Conservation (phyloP, 768 basidiomycete species). For the Podaxis sp. region DNA sequence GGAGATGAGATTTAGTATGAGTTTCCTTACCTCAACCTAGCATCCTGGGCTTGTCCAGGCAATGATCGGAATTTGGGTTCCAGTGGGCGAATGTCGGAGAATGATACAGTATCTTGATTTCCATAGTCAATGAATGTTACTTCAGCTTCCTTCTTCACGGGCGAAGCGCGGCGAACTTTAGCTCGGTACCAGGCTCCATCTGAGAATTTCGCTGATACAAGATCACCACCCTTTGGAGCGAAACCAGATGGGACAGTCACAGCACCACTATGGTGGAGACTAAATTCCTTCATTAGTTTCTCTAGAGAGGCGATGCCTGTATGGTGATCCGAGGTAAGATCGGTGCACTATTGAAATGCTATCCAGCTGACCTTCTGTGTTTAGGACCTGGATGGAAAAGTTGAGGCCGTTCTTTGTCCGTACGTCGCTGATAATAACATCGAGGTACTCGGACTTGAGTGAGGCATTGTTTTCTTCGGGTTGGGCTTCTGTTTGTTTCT, state of each 20-base stretch:
- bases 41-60: constrained; percentile 93
- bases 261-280: constrained; percentile 75
- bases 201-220: constrained; percentile 94
- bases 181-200: constrained; percentile 97
- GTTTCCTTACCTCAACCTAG: constrained; percentile 70
- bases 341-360: neutral
- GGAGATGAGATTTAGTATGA: neutral
- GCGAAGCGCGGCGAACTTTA: constrained; percentile 81
- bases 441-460: constrained; percentile 83
- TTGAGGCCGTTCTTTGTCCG: constrained; percentile 69
- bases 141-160: constrained; percentile 90
- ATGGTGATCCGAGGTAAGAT: constrained; percentile 4
- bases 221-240: constrained; percentile 79
- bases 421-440: constrained; percentile 90
- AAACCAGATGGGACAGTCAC: constrained; percentile 63
- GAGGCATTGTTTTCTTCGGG: constrained; percentile 46
- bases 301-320: constrained; percentile 89
- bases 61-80: constrained; percentile 88
- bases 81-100: constrained; percentile 83
- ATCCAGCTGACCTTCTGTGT: constrained; percentile 72
- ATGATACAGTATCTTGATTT: constrained; percentile 87
- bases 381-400: constrained; percentile 93
- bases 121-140: constrained; percentile 96
- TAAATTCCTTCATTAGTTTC: constrained; percentile 93
- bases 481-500: constrained; percentile 39